Evolutionary conservation across 1,284 basidiomycete species (phyloP), one percentile per base, ranked within the genome.

Genomic region (Boletellus sp.): DNA sequence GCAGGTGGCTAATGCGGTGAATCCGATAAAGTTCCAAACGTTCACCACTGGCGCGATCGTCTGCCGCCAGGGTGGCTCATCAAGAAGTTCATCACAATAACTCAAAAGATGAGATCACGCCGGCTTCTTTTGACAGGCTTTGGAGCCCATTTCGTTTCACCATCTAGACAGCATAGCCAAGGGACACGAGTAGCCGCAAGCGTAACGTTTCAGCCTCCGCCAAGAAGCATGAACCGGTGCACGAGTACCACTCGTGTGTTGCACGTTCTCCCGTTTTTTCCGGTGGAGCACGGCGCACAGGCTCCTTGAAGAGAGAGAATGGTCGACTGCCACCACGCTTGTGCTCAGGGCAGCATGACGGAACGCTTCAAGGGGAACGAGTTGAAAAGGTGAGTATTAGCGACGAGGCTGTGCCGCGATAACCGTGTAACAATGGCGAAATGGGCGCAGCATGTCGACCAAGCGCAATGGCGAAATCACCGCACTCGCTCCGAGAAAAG

Each of bases 381-480:
- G 13, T 32, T 13, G 30, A 24, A 15, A 3, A 30, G 45, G 35
- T 47, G 36, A 38, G 45, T 47, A 35, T 39, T 51, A 28, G 43
- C 32, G 43, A 50, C 44, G 8, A n/a, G 47, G 47, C 47, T 36
- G 33, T 49, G 48, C n/a, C 26, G 36, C 8, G 22, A 44, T 35
- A 22, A 44, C 28, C 19, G 44, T 8, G 18, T n/a, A 10, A 22
- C 44, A 52, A 66, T 67, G 18, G 64, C 63, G 2, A 69, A 65
- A 67, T 68, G 41, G 52, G 51, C 63, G 53, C 63, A 60, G 18
- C 10, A 42, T 47, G 11, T 40, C 35, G 19, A 33, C 35, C 10
- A 40, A 36, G 8, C 2, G 51, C 53, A 67, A 68, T 68, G 40
- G 64, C 66, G 38, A 66, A 65, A 65, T 68, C 36, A 49, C 38